Evolutionary conservation across 306 rosid genomes (phyloP).

Genomic region (Vigna unguiculata): DNA sequence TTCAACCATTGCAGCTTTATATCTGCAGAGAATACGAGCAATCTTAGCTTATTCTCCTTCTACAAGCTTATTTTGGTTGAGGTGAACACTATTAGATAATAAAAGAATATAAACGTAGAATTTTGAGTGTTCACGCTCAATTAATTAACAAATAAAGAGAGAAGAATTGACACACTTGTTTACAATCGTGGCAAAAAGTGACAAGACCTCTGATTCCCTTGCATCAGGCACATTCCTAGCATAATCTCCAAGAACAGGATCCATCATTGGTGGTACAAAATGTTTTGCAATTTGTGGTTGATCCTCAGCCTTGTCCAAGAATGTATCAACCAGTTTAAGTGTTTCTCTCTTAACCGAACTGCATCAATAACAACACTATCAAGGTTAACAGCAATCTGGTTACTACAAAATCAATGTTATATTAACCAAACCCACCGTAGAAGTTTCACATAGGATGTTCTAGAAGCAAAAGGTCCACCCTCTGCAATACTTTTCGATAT

Average conservation of each 20-base stretch:
- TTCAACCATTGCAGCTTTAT: conserved; percentile 85
- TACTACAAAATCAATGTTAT: conserved; percentile 18
- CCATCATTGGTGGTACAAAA: conserved; percentile 98
- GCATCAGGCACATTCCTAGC: conserved; percentile 97
- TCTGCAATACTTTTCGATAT: conserved; percentile 87
- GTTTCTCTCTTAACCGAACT: conserved; percentile 99
- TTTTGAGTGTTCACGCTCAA: background rate
- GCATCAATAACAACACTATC: conserved; percentile 44
- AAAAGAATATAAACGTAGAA: background rate
- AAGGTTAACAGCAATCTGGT: background rate
- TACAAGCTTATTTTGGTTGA: background rate
- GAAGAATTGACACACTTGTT: conserved; percentile 63
- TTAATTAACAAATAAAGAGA: background rate
- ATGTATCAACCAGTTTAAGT: conserved; percentile 88
- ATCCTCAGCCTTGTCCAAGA: conserved; percentile 97
- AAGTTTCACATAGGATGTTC: conserved; percentile 88
- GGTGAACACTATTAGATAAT: background rate
- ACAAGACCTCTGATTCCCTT: conserved; percentile 90
- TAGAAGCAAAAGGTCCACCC: conserved; percentile 91
- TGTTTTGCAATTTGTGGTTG: conserved; percentile 94
- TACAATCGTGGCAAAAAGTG: conserved; percentile 93
- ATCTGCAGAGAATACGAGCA: conserved; percentile 56
- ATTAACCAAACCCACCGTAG: conserved; percentile 62
- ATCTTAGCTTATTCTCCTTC: background rate
- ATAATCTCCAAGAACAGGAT: conserved; percentile 92